Percentiles rank a stretch among this genome's conserved stretches.
These are phyloP conservation scores for Hermanozyma aechmeae DNA, from an alignment of 805 yeast genomes.

Conservation along the genomic window DNA sequence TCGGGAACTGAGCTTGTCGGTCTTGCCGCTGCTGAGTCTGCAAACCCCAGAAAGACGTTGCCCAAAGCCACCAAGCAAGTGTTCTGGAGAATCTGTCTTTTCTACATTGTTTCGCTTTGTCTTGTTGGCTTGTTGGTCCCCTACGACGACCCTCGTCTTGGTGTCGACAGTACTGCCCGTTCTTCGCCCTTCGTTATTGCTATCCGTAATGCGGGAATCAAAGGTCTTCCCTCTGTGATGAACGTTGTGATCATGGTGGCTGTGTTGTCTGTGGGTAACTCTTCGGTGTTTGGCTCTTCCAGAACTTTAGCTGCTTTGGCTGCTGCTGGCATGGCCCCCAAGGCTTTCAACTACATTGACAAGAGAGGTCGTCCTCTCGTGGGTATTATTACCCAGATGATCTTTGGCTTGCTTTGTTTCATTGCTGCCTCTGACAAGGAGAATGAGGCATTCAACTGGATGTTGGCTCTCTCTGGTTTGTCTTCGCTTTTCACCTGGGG, in stretches of 20 bases:
- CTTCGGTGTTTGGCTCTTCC: constrained; percentile 60
- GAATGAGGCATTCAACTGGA: constrained; percentile 36
- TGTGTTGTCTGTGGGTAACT: constrained; percentile 54
- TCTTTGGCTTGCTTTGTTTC: constrained; percentile 35
- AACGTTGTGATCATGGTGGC: neutral
- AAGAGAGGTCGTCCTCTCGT: constrained; percentile 41
- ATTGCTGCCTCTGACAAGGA: constrained; percentile 34
- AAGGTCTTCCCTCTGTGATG: neutral
- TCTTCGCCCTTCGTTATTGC: neutral
- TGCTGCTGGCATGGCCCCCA: constrained; percentile 62
- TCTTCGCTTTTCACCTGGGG: constrained; percentile 43
- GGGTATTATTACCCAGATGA: constrained; percentile 31
- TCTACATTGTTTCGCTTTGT: constrained; percentile 32
- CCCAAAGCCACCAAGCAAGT: constrained; percentile 61
- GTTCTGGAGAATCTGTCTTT: constrained; percentile 52
- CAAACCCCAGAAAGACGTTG: constrained; percentile 49
- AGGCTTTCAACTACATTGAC: constrained; percentile 37
- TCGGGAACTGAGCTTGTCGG: neutral
- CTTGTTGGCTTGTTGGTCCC: neutral
- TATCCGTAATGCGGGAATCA: neutral
- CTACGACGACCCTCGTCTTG: neutral
- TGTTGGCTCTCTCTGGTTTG: constrained; percentile 40
- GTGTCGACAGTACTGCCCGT: neutral
- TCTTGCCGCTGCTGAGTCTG: constrained; percentile 58
- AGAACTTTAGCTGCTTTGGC: constrained; percentile 62